Percentiles rank a stretch among this genome's conserved stretches.
These are phyloP conservation scores for Podospora pseudopauciseta DNA, from an alignment of 495 filamentous ascomycete genomes.

Conservation along the genomic window DNA sequence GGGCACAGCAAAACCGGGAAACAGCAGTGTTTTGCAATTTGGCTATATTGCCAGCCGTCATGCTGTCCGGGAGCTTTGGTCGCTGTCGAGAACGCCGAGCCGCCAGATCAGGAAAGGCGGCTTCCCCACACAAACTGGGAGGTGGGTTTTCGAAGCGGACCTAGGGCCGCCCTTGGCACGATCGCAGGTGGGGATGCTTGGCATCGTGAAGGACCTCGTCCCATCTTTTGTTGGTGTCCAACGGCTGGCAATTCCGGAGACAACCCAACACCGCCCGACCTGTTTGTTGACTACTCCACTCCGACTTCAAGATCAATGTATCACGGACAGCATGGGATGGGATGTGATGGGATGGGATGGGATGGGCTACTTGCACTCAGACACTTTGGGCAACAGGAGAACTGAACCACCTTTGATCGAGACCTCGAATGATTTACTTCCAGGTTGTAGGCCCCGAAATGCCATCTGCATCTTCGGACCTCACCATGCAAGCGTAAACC, in stretches of 20 bases:
- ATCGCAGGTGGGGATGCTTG: not conserved
- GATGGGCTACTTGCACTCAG: too few species aligned
- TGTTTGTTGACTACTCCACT: not conserved
- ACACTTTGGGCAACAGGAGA: too few species aligned
- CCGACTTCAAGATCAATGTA: not conserved
- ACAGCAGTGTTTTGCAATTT: slow-evolving; percentile 7
- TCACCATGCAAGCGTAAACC: not conserved
- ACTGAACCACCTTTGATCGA: too few species aligned
- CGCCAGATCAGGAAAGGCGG: not conserved
- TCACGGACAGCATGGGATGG: not conserved
- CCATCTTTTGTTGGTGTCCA: not conserved
- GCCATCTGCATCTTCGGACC: not conserved
- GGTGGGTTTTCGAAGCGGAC: not conserved
- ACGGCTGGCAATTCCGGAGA: not conserved
- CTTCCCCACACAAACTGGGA: not conserved
- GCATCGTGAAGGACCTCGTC: not conserved
- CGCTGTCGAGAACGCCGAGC: not conserved
- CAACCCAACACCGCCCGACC: not conserved
- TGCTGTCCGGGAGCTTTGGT: not conserved
- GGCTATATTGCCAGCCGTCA: slow-evolving; percentile 5
- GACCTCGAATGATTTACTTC: too few species aligned
- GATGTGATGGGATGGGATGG: not conserved
- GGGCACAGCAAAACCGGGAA: slow-evolving; percentile 9
- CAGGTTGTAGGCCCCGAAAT: not conserved
- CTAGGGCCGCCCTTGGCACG: not conserved